phyloP scores from a whole-genome alignment of 441 rosid species.

The Mallotus japonicus region DNA sequence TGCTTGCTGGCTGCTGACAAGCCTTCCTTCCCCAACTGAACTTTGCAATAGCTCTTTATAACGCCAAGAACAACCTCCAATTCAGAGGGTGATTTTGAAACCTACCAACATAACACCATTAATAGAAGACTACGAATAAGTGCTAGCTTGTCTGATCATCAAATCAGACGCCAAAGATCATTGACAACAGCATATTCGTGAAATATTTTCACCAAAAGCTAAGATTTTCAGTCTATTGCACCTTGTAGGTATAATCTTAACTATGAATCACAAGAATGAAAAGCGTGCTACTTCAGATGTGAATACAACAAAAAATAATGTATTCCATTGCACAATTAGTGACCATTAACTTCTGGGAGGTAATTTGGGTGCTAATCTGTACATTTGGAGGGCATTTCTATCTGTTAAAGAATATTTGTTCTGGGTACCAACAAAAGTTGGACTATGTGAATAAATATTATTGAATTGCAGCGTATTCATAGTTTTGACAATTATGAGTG shows the following conservation, averaged over 20 bases:
- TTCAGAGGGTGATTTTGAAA: conserved; percentile 83
- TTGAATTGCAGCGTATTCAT: background rate
- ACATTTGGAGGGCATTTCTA: background rate
- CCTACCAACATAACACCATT: conserved; percentile 40
- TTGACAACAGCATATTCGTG: conserved; percentile 1
- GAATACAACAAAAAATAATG: background rate
- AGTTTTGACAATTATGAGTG: conserved; percentile 2
- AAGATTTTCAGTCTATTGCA: conserved; percentile 5
- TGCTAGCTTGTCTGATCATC: conserved; percentile 1
- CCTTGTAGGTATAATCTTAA: background rate
- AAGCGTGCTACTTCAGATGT: background rate
- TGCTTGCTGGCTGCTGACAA: conserved; percentile 68
- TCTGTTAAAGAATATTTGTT: background rate
- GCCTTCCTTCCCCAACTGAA: conserved; percentile 52
- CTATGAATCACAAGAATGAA: too few species aligned
- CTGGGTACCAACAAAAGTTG: background rate
- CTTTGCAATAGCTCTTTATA: conserved; percentile 68
- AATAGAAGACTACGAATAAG: conserved; percentile 12
- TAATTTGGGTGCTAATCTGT: background rate
- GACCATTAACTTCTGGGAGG: background rate
- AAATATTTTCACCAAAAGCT: conserved; percentile 14
- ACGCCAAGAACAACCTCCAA: conserved; percentile 84
- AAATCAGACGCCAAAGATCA: background rate
- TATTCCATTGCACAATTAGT: background rate
- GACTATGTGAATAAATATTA: background rate